Percentiles rank a stretch among this genome's conserved stretches.
Evolutionary conservation across 73 alveolate species (phyloP).

Genomic region (Tetrahymena malaccensis): DNA sequence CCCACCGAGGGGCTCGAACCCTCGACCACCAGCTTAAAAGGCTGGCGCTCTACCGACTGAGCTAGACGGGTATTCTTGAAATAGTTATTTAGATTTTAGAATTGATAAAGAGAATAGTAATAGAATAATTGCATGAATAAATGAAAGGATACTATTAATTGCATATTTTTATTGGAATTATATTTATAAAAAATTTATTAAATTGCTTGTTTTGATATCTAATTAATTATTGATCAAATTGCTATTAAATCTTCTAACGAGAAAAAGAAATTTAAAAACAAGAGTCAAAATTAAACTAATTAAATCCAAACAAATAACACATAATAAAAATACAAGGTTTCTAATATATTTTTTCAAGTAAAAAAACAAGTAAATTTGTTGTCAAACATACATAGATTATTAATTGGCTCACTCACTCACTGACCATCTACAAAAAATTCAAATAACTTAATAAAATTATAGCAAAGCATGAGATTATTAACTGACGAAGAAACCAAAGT

Average conservation of each 20-base stretch:
- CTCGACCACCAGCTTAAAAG: slow-evolving; percentile 2
- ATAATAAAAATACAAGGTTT: background rate
- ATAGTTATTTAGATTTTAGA: background rate
- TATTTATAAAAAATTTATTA: no score
- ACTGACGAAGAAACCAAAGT: slow-evolving; percentile 96
- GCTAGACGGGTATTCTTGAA: background rate
- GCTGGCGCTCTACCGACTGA: slow-evolving; percentile 5
- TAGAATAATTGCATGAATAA: background rate
- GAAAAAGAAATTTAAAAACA: background rate
- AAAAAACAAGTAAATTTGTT: background rate
- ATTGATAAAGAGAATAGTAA: background rate
- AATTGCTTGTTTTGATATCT: background rate
- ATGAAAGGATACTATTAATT: background rate
- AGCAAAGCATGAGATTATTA: slow-evolving; percentile 75
- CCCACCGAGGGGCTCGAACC: slow-evolving; percentile 7
- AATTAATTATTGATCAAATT: background rate
- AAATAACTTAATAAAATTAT: background rate
- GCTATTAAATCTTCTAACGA: background rate
- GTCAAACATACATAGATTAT: background rate
- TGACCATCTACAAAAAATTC: background rate
- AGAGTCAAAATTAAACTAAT: background rate
- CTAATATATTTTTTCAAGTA: background rate
- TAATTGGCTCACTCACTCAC: background rate
- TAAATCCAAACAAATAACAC: background rate
- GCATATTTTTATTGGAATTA: background rate